A percentile compares a stretch with the other conserved stretches of the same genome.
These are phyloP conservation scores for Cyberlindnera saturnus DNA, from an alignment of 805 yeast species.

Conservation along the genomic window DNA sequence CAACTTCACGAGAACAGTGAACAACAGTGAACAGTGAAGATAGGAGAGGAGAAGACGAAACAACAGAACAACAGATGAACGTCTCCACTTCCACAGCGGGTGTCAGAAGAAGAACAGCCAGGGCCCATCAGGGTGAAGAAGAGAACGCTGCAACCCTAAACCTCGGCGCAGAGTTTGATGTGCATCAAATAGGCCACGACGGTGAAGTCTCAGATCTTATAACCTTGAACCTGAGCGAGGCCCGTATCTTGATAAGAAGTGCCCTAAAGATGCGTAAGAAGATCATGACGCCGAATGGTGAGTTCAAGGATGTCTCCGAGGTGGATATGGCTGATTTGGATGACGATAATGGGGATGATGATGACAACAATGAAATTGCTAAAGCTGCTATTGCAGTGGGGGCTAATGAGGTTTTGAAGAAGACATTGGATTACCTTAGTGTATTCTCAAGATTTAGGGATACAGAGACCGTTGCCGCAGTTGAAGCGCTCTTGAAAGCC, in stretches of 20 bases:
- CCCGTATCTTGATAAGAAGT: conserved; percentile 83
- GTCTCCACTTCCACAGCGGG: conserved; percentile 85
- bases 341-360: conserved; percentile 25
- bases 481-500: conserved; percentile 72
- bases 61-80: conserved; percentile 48
- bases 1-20: too few relatives aligned
- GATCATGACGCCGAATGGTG: conserved; percentile 40
- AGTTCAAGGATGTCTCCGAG: conserved; percentile 27
- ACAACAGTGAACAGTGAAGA: too few relatives aligned
- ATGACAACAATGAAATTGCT: conserved; percentile 28
- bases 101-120: conserved; percentile 67
- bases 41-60: background rate
- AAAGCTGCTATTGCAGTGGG: conserved; percentile 56
- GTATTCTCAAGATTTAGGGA: conserved; percentile 88
- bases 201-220: conserved; percentile 74
- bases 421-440: conserved; percentile 81
- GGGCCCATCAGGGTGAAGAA: conserved; percentile 66
- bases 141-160: conserved; percentile 86
- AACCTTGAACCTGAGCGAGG: conserved; percentile 84
- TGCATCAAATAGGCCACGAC: conserved; percentile 71
- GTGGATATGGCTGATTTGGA: conserved; percentile 24
- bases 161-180: conserved; percentile 89
- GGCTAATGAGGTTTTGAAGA: conserved; percentile 83
- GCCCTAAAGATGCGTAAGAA: conserved; percentile 73
- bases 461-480: conserved; percentile 89